phyloP scores from a whole-genome alignment of 371 early-diverging fungal genomes.

The Mortierella sp. region DNA sequence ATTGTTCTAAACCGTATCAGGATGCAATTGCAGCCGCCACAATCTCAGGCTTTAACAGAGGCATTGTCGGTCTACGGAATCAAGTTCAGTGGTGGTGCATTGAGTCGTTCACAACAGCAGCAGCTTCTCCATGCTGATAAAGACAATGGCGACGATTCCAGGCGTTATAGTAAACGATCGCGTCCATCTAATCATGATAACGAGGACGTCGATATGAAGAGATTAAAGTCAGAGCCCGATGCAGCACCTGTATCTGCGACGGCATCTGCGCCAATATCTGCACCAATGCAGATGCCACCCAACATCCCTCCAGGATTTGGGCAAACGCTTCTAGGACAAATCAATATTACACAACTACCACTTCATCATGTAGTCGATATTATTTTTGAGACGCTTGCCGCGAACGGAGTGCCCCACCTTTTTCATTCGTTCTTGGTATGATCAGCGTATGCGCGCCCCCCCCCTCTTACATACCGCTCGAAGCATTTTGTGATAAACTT shows the following conservation, averaged over 20 bases:
- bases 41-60: constrained; percentile 32
- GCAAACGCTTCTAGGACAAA: constrained; percentile 41
- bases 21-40: constrained; percentile 36
- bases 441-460: too few relatives aligned
- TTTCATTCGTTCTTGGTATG: constrained; percentile 54
- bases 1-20: constrained; percentile 7
- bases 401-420: constrained; percentile 43
- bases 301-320: constrained; percentile 52
- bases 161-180: constrained; percentile 32
- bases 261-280: constrained; percentile 7
- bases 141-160: constrained; percentile 46
- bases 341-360: constrained; percentile 50
- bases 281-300: constrained; percentile 3
- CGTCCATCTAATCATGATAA: constrained; percentile 25
- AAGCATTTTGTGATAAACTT: background rate
- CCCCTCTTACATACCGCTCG: too few relatives aligned
- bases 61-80: constrained; percentile 40
- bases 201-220: constrained; percentile 43
- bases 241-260: constrained; percentile 3
- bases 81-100: constrained; percentile 34
- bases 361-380: constrained; percentile 54
- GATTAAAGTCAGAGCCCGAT: constrained; percentile 34
- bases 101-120: constrained; percentile 48
- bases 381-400: constrained; percentile 46
- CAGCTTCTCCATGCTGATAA: constrained; percentile 45